These are phyloP conservation scores for Brasilioporus rufonigricans DNA, from an alignment of 768 basidiomycete species.

Conservation along the genomic window DNA sequence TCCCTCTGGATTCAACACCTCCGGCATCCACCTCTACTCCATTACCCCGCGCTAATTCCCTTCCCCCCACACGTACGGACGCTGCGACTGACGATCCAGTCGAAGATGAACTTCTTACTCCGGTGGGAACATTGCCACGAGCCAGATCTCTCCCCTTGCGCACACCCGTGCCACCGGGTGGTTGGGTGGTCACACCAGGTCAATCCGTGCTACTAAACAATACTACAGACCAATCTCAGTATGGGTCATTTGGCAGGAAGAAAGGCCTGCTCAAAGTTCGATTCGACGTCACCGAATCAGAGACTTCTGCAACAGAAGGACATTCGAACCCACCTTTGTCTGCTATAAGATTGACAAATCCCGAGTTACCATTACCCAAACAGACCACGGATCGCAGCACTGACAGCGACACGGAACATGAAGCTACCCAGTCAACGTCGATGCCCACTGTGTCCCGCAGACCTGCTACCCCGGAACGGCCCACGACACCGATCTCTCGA, in stretches of 20 bases:
- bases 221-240: constrained; percentile 28
- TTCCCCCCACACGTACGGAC: constrained; percentile 17
- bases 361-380: constrained; percentile 16
- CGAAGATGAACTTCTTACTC: constrained; percentile 39
- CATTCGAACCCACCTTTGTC: constrained; percentile 26
- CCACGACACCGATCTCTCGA: constrained; percentile 26
- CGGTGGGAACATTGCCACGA: constrained; percentile 47
- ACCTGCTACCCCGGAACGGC: constrained; percentile 22
- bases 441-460: constrained; percentile 5
- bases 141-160: constrained; percentile 44
- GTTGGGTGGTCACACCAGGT: constrained; percentile 59
- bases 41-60: constrained; percentile 15
- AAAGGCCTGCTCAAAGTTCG: constrained; percentile 71
- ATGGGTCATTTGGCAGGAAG: constrained; percentile 35
- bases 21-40: constrained; percentile 27
- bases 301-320: constrained; percentile 31
- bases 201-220: constrained; percentile 22
- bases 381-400: background rate
- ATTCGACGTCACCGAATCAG: constrained; percentile 51
- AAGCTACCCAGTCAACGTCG: background rate
- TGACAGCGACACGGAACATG: constrained; percentile 9
- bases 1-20: constrained; percentile 27
- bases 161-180: constrained; percentile 71
- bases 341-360: constrained; percentile 25
- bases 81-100: constrained; percentile 12